Percentiles rank a stretch among this genome's conserved stretches.
Evolutionary conservation across 2,329 filamentous ascomycete species (phyloP).

Genomic region (Fusarium mexicanum): DNA sequence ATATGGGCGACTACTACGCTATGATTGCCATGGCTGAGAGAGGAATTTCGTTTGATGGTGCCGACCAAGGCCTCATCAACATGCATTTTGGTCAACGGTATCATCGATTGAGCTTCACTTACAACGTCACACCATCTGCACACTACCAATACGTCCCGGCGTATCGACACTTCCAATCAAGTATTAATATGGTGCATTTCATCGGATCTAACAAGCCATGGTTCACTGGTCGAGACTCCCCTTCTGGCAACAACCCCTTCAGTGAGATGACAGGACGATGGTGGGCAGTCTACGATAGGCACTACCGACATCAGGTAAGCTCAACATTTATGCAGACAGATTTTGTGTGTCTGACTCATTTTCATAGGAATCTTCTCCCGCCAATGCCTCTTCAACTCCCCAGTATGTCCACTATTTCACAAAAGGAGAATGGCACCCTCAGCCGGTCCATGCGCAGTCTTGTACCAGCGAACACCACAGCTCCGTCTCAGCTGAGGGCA

Average conservation of each 20-base stretch:
- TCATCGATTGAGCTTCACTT: slow-evolving; percentile 91
- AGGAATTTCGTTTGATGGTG: slow-evolving; percentile 95
- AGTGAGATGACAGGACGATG: slow-evolving; percentile 86
- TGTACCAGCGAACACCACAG: slow-evolving; percentile 37
- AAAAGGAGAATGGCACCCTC: slow-evolving; percentile 60
- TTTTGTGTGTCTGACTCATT: slow-evolving; percentile 7
- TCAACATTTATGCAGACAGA: not conserved
- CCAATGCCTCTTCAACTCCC: slow-evolving; percentile 31
- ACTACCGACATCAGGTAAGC: slow-evolving; percentile 71
- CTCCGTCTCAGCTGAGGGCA: slow-evolving; percentile 18
- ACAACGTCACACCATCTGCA: slow-evolving; percentile 96
- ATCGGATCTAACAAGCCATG: slow-evolving; percentile 94
- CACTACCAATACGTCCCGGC: slow-evolving; percentile 98
- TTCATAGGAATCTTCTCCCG: slow-evolving; percentile 30
- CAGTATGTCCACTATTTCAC: slow-evolving; percentile 63
- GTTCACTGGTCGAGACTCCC: slow-evolving; percentile 69
- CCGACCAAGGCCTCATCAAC: slow-evolving; percentile 94
- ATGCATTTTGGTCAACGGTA: slow-evolving; percentile 88
- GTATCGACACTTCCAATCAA: slow-evolving; percentile 90
- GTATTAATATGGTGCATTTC: slow-evolving; percentile 92
- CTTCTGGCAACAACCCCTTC: slow-evolving; percentile 70
- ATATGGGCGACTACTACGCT: slow-evolving; percentile 87
- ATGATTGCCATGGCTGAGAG: slow-evolving; percentile 84
- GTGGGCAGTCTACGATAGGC: slow-evolving; percentile 94
- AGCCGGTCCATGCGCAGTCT: slow-evolving; percentile 30